Conservation (phyloP, 176 grass and related monocot genomes). For the Carex littledalei region DNA sequence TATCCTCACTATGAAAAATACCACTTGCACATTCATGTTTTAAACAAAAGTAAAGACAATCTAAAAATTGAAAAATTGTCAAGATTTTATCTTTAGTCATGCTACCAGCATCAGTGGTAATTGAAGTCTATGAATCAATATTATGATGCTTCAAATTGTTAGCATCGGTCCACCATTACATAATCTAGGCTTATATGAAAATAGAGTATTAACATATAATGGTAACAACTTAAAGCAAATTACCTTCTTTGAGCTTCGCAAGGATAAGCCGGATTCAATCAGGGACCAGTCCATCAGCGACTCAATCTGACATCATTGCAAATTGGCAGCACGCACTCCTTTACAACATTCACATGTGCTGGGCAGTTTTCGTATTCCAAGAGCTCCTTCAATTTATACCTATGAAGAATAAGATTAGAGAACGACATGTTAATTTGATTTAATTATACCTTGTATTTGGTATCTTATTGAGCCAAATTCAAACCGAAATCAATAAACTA, state of each 20-base stretch:
- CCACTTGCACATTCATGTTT: not conserved
- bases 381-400: no score
- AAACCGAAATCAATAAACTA: no score
- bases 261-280: slow-evolving; percentile 54
- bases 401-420: no score
- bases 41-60: not conserved
- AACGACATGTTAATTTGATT: no score
- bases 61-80: not conserved
- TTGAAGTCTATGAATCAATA: not conserved
- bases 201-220: no score
- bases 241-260: slow-evolving; percentile 40
- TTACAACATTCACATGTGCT: no score
- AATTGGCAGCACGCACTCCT: no score
- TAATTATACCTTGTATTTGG: no score
- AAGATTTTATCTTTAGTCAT: not conserved
- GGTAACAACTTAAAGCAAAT: not conserved
- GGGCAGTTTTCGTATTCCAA: no score
- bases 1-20: slow-evolving; percentile 39
- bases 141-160: not conserved
- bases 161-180: not conserved
- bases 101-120: not conserved
- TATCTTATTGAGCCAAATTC: no score
- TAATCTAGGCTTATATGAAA: not conserved
- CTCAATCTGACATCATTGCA: slow-evolving; percentile 81
- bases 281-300: slow-evolving; percentile 25